phyloP scores from a whole-genome alignment of 306 rosid species.

The Ochetophila trinervis region DNA sequence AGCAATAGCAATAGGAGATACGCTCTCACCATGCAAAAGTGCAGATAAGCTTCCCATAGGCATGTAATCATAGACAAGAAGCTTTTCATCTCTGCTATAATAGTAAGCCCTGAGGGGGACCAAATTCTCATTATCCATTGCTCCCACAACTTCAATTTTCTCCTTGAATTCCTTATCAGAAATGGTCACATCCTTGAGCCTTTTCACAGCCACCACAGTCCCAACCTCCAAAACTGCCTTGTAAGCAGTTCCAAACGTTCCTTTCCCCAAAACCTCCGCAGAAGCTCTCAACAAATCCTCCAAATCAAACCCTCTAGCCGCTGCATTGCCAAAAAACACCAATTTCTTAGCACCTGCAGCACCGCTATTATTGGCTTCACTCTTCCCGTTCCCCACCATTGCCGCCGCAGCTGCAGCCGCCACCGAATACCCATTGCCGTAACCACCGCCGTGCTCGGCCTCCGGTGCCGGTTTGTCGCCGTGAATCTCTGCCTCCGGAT shows the following conservation, averaged over 20 bases:
- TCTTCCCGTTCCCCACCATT: constrained; percentile 24
- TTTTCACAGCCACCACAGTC: constrained; percentile 51
- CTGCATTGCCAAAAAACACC: constrained; percentile 37
- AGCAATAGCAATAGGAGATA: neutral
- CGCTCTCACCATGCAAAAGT: constrained; percentile 44
- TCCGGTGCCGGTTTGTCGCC: constrained; percentile 25
- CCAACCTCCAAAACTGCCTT: constrained; percentile 51
- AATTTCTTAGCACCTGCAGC: constrained; percentile 31
- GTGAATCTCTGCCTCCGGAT: constrained; percentile 26
- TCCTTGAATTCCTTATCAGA: constrained; percentile 44
- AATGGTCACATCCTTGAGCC: constrained; percentile 46
- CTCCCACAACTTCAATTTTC: constrained; percentile 48
- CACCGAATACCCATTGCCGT: constrained; percentile 25
- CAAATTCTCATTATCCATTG: constrained; percentile 39
- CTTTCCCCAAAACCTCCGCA: constrained; percentile 57
- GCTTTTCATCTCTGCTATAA: constrained; percentile 51
- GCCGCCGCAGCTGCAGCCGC: constrained; percentile 30
- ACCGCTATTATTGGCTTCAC: constrained; percentile 8
- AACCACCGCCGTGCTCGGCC: constrained; percentile 20
- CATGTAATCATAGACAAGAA: constrained; percentile 57
- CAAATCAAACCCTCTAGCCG: constrained; percentile 42
- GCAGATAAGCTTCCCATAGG: constrained; percentile 62
- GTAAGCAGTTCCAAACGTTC: constrained; percentile 52
- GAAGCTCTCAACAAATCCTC: constrained; percentile 58
- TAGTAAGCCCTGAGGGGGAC: constrained; percentile 50